Base-by-base conservation (phyloP, 2,329 filamentous ascomycete genomes). In the Fusarium burgessii region DNA sequence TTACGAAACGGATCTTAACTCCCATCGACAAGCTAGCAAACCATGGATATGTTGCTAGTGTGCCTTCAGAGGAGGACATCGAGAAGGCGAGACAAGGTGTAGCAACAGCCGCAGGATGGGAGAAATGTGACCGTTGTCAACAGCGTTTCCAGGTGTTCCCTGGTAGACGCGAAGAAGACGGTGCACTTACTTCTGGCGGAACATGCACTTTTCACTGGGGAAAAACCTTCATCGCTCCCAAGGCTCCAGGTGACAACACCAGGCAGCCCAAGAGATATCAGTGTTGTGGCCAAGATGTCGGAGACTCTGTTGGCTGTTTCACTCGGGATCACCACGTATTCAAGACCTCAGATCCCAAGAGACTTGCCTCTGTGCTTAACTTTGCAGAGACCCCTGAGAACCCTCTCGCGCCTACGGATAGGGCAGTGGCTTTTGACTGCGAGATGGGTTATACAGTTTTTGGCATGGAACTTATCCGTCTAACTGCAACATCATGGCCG, bases 361-460 rank as follows among this genome's bases (percentile, higher is more conserved):
- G 94, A 25, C 85, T 99, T 29, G 94, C 94, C 0, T 84, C 90
- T 1, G 83, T 95, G 6, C 86, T 97, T 75, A 94, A 95, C 55
- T 99, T 97, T 78, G 87, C 89, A 61, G 82, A 89, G 67, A 98
- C 96, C 0, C 95, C 95, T 0, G 81, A 85, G 15, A 94, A 94
- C 71, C 79, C 83, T 3, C 75, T 81, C 4, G 84, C 83, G 3
- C 82, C 84, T 0, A 75, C 80, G 3, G 82, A 87, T 56, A 88
- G 88, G 38, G 93, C 92, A 5, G 90, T 98, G 14, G 92, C 90
- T 70, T 95, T 99, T 76, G 96, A 99, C 79, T 98, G 96, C 76
- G 96, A 99, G 78, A 99, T 99, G 96, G 93, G 93, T 7, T 98
- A 97, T 78, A 99, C 97, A 0, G 93, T 93, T 2, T 81, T 92